Conservation (phyloP, 2,329 filamentous ascomycete genomes). For the Daldinia sp. region DNA sequence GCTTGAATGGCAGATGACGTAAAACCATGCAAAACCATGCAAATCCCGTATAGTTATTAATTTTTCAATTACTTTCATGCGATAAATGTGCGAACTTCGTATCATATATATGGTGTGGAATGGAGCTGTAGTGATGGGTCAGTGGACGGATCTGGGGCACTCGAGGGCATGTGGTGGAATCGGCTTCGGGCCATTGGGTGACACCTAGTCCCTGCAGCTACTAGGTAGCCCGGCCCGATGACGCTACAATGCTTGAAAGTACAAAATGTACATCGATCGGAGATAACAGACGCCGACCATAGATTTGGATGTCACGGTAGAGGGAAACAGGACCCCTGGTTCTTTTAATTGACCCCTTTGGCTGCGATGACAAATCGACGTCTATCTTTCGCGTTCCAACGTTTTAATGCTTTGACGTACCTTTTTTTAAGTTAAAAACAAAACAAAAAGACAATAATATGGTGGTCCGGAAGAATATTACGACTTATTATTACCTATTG, state of each 20-base stretch:
- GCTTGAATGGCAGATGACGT: conserved; percentile 28
- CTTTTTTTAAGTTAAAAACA: too few species aligned
- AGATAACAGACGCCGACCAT: background rate
- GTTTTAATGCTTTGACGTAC: too few species aligned
- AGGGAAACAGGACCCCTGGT: conserved; percentile 8
- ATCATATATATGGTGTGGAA: background rate
- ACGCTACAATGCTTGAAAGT: conserved; percentile 17
- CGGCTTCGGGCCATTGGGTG: conserved; percentile 20
- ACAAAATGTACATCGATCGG: background rate
- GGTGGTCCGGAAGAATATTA: conserved; percentile 4
- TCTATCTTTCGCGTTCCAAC: conserved; percentile 2
- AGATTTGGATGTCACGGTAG: background rate
- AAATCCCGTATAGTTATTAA: background rate
- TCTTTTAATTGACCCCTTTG: conserved; percentile 19
- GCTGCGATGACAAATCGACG: conserved; percentile 24
- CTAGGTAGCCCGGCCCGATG: conserved; percentile 15
- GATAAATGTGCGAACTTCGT: background rate
- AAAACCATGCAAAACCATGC: background rate
- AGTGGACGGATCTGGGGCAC: conserved; percentile 5
- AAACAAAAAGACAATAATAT: too few species aligned
- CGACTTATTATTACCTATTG: background rate
- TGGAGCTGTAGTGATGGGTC: background rate
- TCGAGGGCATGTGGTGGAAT: conserved; percentile 12
- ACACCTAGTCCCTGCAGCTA: conserved; percentile 11
- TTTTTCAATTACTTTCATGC: background rate